Conservation (phyloP, 2,329 filamentous ascomycete genomes). For the Blastomyces emzantsi region DNA sequence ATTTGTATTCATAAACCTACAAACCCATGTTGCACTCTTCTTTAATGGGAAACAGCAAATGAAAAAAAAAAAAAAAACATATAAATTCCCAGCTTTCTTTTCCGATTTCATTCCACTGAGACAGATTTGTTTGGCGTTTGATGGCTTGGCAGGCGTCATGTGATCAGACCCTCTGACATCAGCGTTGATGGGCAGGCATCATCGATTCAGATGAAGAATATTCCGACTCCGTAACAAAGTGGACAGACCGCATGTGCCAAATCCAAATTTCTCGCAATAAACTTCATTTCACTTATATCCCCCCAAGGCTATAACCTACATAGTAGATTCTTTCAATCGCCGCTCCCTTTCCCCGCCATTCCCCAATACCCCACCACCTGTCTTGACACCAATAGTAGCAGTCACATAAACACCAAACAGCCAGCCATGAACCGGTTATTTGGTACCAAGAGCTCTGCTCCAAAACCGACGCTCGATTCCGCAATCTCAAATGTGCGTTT, state of each 20-base stretch:
- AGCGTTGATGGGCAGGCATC: not conserved
- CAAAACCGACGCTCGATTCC: slow-evolving; percentile 77
- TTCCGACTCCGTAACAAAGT: not conserved
- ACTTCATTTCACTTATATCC: not conserved
- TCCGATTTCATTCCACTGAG: not conserved
- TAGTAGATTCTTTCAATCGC: not conserved
- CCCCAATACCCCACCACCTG: not conserved
- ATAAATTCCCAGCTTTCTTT: not conserved
- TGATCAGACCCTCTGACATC: slow-evolving; percentile 1
- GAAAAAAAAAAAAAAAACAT: not conserved
- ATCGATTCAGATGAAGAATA: not conserved
- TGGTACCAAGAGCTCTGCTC: slow-evolving; percentile 73
- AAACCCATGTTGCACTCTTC: not conserved
- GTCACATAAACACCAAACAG: not conserved
- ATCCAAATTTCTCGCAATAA: not conserved
- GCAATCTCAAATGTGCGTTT: slow-evolving; percentile 67
- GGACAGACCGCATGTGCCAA: not conserved
- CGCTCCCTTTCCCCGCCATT: not conserved
- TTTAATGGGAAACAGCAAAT: not conserved
- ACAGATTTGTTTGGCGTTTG: not conserved
- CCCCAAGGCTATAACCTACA: not conserved
- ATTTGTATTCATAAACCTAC: not conserved
- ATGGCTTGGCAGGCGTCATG: not conserved
- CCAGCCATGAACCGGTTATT: slow-evolving; percentile 90
- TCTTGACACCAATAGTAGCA: too few species aligned